Evolutionary conservation across 768 basidiomycete species (phyloP).

Genomic region (Boletus vinaceobasis): DNA sequence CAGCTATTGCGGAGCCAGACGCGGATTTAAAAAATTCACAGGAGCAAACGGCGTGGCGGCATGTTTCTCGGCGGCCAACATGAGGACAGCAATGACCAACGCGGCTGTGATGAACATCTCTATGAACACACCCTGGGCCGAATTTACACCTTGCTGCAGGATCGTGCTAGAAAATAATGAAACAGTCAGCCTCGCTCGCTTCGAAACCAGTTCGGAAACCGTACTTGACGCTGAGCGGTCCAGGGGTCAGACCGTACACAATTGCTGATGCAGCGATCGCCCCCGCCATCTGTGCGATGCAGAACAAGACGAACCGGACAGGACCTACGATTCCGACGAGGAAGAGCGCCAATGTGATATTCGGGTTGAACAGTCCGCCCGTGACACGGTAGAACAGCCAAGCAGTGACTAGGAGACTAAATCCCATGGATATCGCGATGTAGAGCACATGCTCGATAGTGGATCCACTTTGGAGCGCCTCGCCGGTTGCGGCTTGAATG

Average conservation of each 20-base stretch:
- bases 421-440: slow-evolving; percentile 57
- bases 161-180: slow-evolving; percentile 39
- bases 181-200: slow-evolving; percentile 1
- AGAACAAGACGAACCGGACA: slow-evolving; percentile 55
- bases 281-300: slow-evolving; percentile 58
- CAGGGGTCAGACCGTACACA: slow-evolving; percentile 52
- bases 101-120: slow-evolving; percentile 67
- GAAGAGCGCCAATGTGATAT: slow-evolving; percentile 57
- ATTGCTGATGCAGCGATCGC: slow-evolving; percentile 59
- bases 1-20: neutral
- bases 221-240: slow-evolving; percentile 53
- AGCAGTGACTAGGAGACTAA: slow-evolving; percentile 58
- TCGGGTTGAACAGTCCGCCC: slow-evolving; percentile 65
- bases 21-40: slow-evolving; percentile 28
- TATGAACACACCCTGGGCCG: slow-evolving; percentile 62
- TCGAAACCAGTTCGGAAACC: slow-evolving; percentile 16
- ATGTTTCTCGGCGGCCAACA: slow-evolving; percentile 73
- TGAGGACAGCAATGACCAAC: slow-evolving; percentile 61
- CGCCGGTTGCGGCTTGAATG: slow-evolving; percentile 51
- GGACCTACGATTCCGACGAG: slow-evolving; percentile 54
- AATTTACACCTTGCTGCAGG: slow-evolving; percentile 44
- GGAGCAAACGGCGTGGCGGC: slow-evolving; percentile 63
- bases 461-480: slow-evolving; percentile 30
- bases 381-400: slow-evolving; percentile 68
- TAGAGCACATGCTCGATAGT: slow-evolving; percentile 47